Base-by-base conservation (phyloP, 2,329 filamentous ascomycete species). In the Monilinia fructicola region DNA sequence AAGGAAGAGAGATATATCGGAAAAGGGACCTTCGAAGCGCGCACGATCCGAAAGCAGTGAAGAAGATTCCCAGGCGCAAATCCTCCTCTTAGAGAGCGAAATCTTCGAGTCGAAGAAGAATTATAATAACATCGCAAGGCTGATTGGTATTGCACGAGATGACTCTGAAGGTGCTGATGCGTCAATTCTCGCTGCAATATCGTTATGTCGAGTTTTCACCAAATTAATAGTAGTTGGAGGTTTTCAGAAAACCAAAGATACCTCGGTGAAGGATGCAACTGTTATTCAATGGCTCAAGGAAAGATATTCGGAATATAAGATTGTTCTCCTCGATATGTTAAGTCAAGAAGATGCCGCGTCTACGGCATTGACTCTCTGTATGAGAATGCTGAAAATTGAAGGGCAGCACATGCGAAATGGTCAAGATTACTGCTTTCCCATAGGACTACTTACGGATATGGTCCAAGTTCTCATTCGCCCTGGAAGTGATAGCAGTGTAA, bases 61-160 rank as follows among this genome's bases (percentile, higher is more conserved):
- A 63, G 79, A 84, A 69, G 84, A 87, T 74, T 77, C 81, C 55
- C 85, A 89, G 75, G 83, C 85, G 66, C 84, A 87, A 69, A 91
- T 97, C 67, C 79, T 94, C 53, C 80, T 86, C 64, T 84, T 97
- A 65, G 93, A 97, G 79, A 83, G 86, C 70, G 89, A 91, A 67
- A 93, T 98, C 65, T 79, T 93, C 69, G 89, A 95, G 77, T 96
- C 93, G 60, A 90, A 88, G 75, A 92, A 93, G 78, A 86, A 97
- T 79, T 96, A 96, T 83, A 96, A 97, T 81, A 92, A 96, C 76
- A 94, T 98, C 74, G 84, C 87, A 10, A 85, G 84, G 14, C 80
- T 98, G 48, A 81, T 96, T 55, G 83, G 83, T 53, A 84, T 87
- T 73, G 78, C 87, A 48, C 76, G 84, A 74, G 80, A 79, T 46